Base-by-base conservation (phyloP, 306 rosid genomes). In the Castanea sativa region DNA sequence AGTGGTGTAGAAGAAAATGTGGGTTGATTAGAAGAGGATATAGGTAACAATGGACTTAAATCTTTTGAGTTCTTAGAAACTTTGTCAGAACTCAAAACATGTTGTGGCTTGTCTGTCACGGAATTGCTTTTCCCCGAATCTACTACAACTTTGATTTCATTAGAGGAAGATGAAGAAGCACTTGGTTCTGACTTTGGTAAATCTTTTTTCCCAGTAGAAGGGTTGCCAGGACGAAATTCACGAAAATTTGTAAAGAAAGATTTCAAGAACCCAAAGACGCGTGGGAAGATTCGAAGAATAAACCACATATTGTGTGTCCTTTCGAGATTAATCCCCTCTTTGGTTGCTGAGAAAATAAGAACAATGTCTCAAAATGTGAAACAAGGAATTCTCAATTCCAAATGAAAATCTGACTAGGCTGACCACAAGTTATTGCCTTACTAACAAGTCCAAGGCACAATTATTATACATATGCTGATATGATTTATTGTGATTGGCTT, bases 231-330 rank as follows among this genome's bases (percentile, higher is more conserved):
- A 1, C 0, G 29, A 75, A 5, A 19, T 8, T 56, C 7, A n/a
- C 5, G 59, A 49, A 41, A 49, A 69, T 23, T 21, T 75, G 10
- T 9, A 16, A 15, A 6, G 65, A 15, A 16, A 5, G 16, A 74
- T 23, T 75, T 71, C 2, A 15, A 33, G 60, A 81, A 64, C 19
- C 81, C 63, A n/a, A 81, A 68, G 38, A 81, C 29, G 10, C 61
- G 38, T 55, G 57, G 67, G 29, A 85, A 18, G 3, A 78, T 2
- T 14, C 23, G 74, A 43, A 75, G 5, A 5, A 10, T 13, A 51
- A 57, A 73, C 23, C 1, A 0, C 86, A 78, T 64, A 19, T 16
- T 16, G 23, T 11, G 51, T 43, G 51, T 16, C 30, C 13, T 19
- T 55, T 18, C 19, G 67, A 14, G 15, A 55, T 55, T 29, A 55